phyloP scores from a whole-genome alignment of 257 asterid species.

The Solanum piurae region DNA sequence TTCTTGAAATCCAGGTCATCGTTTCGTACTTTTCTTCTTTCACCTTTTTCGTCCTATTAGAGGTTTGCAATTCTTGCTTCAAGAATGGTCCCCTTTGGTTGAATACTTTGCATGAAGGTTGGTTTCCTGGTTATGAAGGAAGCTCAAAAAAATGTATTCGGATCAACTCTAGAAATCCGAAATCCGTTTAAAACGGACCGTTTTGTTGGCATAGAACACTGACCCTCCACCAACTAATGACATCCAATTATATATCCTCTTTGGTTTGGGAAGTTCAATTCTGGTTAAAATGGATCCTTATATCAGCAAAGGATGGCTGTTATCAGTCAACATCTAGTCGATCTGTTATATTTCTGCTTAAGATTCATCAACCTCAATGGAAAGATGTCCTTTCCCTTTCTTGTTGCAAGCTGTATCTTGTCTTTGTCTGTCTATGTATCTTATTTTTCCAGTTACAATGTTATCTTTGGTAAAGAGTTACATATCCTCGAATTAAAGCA shows the following conservation, averaged over 20 bases:
- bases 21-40: not conserved
- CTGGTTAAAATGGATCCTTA: not conserved
- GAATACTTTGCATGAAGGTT: not conserved
- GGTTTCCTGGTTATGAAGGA: not conserved
- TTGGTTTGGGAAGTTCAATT: not conserved
- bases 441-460: not conserved
- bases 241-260: not conserved
- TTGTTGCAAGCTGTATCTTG: not conserved
- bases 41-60: not conserved
- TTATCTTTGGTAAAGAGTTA: not conserved
- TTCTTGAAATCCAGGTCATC: not conserved
- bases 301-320: not conserved
- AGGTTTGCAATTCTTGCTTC: not conserved
- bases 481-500: not conserved
- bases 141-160: not conserved
- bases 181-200: not conserved
- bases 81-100: not conserved
- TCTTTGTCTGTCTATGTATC: not conserved
- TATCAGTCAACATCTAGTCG: slow-evolving; percentile 1
- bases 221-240: not conserved
- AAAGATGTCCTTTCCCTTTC: not conserved
- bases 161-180: not conserved
- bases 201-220: not conserved
- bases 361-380: slow-evolving; percentile 6
- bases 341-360: not conserved